Percentiles rank a stretch among this genome's conserved stretches.
phyloP scores from a whole-genome alignment of 768 basidiomycete genomes.

The Glaciozyma martinii region DNA sequence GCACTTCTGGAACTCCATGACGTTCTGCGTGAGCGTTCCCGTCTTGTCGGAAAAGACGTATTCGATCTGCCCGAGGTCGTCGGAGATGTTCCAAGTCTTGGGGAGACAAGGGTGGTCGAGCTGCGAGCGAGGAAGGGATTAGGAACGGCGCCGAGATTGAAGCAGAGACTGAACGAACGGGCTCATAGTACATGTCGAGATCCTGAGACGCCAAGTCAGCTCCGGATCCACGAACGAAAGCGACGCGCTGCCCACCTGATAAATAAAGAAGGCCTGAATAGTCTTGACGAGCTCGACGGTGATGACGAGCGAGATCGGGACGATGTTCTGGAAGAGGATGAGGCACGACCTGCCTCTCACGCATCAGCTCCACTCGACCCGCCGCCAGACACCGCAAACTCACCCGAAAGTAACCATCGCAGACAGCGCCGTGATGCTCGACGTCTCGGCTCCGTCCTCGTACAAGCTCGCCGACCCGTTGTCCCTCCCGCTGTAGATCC shows the following conservation, averaged over 20 bases:
- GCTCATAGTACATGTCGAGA: conserved; percentile 87
- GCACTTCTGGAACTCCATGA: conserved; percentile 98
- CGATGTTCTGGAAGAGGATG: conserved; percentile 94
- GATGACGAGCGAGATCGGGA: conserved; percentile 95
- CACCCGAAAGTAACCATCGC: conserved; percentile 85
- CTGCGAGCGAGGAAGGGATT: conserved; percentile 2
- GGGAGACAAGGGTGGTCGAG: conserved; percentile 83
- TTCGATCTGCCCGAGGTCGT: conserved; percentile 97
- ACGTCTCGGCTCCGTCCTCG: conserved; percentile 58
- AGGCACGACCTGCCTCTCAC: conserved; percentile 61
- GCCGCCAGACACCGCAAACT: conserved; percentile 38
- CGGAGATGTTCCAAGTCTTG: conserved; percentile 90
- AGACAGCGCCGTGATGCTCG: conserved; percentile 56
- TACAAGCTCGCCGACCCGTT: conserved; percentile 64
- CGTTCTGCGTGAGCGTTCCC: conserved; percentile 91
- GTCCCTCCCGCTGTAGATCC: conserved; percentile 53
- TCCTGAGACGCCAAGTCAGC: conserved; percentile 44
- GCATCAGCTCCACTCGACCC: not conserved
- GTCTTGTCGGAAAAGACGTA: conserved; percentile 92
- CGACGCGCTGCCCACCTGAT: conserved; percentile 46
- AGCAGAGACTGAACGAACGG: conserved; percentile 37
- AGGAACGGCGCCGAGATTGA: not conserved
- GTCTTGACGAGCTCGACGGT: conserved; percentile 92
- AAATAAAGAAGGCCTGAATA: conserved; percentile 88
- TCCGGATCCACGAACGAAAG: not conserved